Percentiles rank a stretch among this genome's conserved stretches.
phyloP scores from a whole-genome alignment of 2,329 filamentous ascomycete species.

The Cercospora berteroae region DNA sequence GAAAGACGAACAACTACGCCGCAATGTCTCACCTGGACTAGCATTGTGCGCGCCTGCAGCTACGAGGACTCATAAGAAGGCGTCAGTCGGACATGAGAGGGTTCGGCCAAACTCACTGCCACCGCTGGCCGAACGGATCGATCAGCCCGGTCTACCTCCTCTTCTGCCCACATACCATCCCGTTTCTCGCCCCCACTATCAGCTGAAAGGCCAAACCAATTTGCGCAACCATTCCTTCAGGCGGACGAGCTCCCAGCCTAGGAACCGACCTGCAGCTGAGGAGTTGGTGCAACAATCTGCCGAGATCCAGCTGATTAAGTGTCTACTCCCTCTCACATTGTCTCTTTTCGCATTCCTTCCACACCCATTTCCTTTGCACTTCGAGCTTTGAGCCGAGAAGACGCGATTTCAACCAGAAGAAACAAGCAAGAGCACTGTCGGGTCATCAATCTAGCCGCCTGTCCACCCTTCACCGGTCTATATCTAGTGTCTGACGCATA shows the following conservation, averaged over 20 bases:
- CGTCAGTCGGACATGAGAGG: neutral
- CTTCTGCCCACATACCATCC: neutral
- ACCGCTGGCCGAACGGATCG: constrained; percentile 2
- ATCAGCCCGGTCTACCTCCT: neutral
- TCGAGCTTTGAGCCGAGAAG: neutral
- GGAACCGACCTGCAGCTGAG: constrained; percentile 10
- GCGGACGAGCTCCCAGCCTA: neutral
- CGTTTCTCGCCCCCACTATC: neutral
- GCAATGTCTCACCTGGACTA: constrained; percentile 10
- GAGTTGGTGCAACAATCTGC: constrained; percentile 8
- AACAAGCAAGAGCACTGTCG: neutral
- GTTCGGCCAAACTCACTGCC: neutral
- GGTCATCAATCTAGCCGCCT: constrained; percentile 5
- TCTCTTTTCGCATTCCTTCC: neutral
- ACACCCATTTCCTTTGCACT: neutral
- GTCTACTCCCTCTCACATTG: neutral
- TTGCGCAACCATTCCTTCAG: neutral
- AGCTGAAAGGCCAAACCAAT: neutral
- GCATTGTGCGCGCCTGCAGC: neutral
- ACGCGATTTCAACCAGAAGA: neutral
- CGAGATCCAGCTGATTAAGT: constrained; percentile 14
- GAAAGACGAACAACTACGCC: constrained; percentile 2
- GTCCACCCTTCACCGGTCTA: constrained; percentile 15
- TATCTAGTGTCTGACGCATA: constrained; percentile 6
- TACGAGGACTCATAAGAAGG: neutral